A percentile compares a stretch with the other conserved stretches of the same genome.
Evolutionary conservation across 2,329 filamentous ascomycete genomes (phyloP).

Genomic region (Aspergillus japonicus): DNA sequence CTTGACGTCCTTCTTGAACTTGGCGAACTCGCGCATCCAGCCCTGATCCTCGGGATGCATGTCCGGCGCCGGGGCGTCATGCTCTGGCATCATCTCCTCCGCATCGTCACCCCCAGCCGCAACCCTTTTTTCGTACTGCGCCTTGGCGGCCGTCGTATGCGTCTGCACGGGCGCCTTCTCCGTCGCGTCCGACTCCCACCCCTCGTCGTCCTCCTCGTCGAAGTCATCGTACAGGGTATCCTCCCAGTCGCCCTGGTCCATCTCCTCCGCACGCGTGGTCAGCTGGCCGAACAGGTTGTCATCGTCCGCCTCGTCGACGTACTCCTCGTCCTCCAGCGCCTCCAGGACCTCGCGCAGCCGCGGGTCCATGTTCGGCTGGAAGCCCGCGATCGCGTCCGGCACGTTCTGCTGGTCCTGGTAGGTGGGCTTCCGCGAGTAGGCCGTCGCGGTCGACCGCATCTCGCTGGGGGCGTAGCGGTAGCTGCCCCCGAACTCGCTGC

Average conservation of each 20-base stretch:
- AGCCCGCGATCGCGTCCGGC: conserved; percentile 86
- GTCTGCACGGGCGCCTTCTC: conserved; percentile 64
- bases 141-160: conserved; percentile 23
- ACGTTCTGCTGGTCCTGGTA: conserved; percentile 94
- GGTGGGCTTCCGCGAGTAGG: conserved; percentile 71
- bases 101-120: conserved; percentile 26
- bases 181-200: conserved; percentile 94
- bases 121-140: conserved; percentile 1
- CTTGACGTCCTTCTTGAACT: conserved; percentile 80
- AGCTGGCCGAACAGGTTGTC: conserved; percentile 82
- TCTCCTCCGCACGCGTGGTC: conserved; percentile 64
- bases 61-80: conserved; percentile 41
- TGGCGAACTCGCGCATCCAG: conserved; percentile 90
- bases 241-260: conserved; percentile 79
- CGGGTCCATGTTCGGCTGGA: conserved; percentile 98
- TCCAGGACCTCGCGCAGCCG: conserved; percentile 86
- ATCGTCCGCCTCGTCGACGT: conserved; percentile 74
- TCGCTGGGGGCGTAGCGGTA: conserved; percentile 42
- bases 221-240: conserved; percentile 50
- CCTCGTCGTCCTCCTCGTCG: conserved; percentile 64
- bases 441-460: conserved; percentile 56
- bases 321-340: conserved; percentile 92
- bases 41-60: conserved; percentile 66
- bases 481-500: conserved; percentile 23
- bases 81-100: conserved; percentile 28